Evolutionary conservation across 2,329 filamentous ascomycete species (phyloP).

Genomic region (Xylariaceae sp.): DNA sequence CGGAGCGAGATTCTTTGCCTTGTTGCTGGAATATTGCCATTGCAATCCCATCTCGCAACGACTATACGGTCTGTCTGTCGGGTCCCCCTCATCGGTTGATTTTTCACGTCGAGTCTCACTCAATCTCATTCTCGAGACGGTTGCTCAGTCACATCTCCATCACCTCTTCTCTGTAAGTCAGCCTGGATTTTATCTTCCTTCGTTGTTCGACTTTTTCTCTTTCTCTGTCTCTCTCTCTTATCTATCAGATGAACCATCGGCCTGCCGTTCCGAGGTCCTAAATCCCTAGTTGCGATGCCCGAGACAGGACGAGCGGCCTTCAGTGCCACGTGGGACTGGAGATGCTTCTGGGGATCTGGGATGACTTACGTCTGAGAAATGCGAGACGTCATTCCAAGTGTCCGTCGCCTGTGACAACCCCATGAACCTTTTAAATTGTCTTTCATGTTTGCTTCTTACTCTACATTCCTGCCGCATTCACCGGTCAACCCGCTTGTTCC

Average conservation of each 20-base stretch:
- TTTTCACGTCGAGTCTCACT: not conserved
- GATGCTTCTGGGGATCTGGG: constrained; percentile 5
- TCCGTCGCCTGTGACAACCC: constrained; percentile 31
- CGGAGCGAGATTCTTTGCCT: constrained; percentile 25
- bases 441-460: constrained; percentile 20
- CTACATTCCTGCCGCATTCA: constrained; percentile 22
- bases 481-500: constrained; percentile 7
- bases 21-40: constrained; percentile 41
- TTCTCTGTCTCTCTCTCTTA: no score
- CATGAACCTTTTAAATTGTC: constrained; percentile 21
- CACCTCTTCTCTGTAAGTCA: constrained; percentile 11
- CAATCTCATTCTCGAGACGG: not conserved
- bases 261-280: constrained; percentile 3
- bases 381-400: constrained; percentile 26
- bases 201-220: not conserved
- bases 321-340: constrained; percentile 22
- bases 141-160: not conserved
- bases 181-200: not conserved
- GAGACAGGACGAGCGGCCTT: constrained; percentile 11
- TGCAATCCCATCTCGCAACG: constrained; percentile 21
- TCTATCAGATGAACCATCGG: not conserved
- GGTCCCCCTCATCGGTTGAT: not conserved
- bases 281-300: constrained; percentile 9
- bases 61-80: not conserved
- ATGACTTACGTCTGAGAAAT: constrained; percentile 16